These are phyloP conservation scores for Saturnispora bothae DNA, from an alignment of 805 yeast species.

Conservation along the genomic window DNA sequence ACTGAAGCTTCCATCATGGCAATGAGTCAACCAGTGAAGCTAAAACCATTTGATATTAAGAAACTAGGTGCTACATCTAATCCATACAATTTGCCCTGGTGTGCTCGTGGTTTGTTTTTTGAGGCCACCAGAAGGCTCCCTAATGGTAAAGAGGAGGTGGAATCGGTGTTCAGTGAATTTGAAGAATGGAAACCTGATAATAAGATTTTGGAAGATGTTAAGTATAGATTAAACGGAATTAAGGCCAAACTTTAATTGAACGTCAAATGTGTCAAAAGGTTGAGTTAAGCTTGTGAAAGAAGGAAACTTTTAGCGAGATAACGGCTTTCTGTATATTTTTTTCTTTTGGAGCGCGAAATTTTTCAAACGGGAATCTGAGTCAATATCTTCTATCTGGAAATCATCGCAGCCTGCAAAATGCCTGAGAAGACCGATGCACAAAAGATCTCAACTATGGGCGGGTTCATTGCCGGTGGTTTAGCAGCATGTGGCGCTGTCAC, in stretches of 20 bases:
- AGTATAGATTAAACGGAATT: conserved; percentile 38
- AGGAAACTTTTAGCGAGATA: too few relatives aligned
- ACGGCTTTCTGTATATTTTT: neutral
- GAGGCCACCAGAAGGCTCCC: conserved; percentile 31
- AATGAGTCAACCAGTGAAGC: conserved; percentile 22
- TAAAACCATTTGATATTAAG: conserved; percentile 44
- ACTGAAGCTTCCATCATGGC: conserved; percentile 36
- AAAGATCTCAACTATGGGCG: conserved; percentile 56
- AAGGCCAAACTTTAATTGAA: conserved; percentile 21
- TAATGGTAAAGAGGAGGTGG: conserved; percentile 46
- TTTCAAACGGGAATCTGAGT: neutral
- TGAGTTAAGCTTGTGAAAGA: too few relatives aligned
- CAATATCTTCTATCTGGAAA: neutral
- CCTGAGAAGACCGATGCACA: conserved; percentile 40
- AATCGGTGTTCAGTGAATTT: conserved; percentile 55
- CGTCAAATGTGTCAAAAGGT: too few relatives aligned
- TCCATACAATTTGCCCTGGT: conserved; percentile 89
- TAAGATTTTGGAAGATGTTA: conserved; percentile 72
- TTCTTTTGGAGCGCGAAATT: neutral
- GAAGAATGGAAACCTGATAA: conserved; percentile 83
- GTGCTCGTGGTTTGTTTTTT: conserved; percentile 70
- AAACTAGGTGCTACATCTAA: conserved; percentile 48
- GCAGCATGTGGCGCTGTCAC: conserved; percentile 99
- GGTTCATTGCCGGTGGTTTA: conserved; percentile 80
- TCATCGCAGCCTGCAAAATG: neutral